These are phyloP conservation scores for Stereocaulon alpinum DNA, from an alignment of 495 filamentous ascomycete species.

Conservation along the genomic window DNA sequence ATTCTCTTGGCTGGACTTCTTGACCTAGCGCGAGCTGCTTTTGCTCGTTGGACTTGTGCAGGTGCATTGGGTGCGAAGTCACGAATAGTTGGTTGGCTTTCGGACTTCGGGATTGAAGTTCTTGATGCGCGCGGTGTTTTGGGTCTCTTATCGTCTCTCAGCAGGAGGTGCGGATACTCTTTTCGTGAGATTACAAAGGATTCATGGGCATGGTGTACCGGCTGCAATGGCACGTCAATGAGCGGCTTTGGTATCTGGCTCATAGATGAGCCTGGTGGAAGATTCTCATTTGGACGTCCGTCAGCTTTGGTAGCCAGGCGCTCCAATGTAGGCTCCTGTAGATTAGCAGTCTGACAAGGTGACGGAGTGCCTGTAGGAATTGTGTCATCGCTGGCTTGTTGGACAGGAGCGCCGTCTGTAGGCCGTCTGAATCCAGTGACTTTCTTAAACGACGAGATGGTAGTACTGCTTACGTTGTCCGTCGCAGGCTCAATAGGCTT, in stretches of 20 bases:
- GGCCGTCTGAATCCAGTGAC: neutral
- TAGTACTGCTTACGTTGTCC: neutral
- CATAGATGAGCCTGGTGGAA: neutral
- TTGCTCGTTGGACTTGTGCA: neutral
- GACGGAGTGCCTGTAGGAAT: neutral
- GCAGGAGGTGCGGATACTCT: conserved; percentile 9
- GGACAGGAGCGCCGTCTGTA: neutral
- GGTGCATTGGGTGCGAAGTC: conserved; percentile 6
- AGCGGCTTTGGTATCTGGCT: neutral
- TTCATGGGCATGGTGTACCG: conserved; percentile 2
- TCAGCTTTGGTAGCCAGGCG: neutral
- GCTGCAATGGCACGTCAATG: neutral
- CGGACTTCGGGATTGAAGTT: neutral
- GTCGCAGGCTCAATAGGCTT: neutral
- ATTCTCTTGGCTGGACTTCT: conserved; percentile 1
- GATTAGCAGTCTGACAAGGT: neutral
- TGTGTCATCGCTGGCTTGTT: neutral
- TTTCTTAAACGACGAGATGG: neutral
- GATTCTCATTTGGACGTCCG: neutral
- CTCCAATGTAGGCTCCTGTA: neutral
- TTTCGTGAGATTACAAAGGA: neutral
- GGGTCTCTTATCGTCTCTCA: neutral
- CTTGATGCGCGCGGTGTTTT: neutral
- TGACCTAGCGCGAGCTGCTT: conserved; percentile 3
- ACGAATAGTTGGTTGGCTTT: conserved; percentile 4